Conservation (phyloP, 1,284 basidiomycete species). For the Malassezia nana region DNA sequence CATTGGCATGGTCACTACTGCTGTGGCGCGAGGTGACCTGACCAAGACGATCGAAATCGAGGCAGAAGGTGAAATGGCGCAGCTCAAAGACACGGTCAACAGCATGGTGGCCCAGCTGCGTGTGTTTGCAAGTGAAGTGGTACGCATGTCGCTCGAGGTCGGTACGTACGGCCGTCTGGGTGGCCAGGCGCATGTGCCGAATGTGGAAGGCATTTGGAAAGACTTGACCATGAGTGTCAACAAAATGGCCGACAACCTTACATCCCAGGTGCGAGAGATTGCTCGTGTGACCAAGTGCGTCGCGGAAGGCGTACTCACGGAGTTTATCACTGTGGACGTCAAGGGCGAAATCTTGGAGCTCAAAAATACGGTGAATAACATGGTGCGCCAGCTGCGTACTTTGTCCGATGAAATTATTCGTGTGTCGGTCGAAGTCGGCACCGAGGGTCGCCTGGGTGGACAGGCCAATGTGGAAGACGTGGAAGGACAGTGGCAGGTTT, state of each 20-base stretch:
- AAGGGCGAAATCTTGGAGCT: conserved; percentile 94
- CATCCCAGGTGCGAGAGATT: conserved; percentile 46
- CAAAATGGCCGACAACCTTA: conserved; percentile 50
- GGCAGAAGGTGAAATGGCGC: conserved; percentile 84
- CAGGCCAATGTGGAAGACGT: conserved; percentile 64
- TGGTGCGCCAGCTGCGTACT: conserved; percentile 44
- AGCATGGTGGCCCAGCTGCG: conserved; percentile 77
- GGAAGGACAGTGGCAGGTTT: conserved; percentile 50
- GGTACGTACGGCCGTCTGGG: conserved; percentile 47
- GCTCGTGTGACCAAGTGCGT: conserved; percentile 55
- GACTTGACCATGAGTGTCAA: conserved; percentile 51
- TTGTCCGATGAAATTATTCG: conserved; percentile 53
- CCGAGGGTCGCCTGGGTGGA: conserved; percentile 75
- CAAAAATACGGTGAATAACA: conserved; percentile 54
- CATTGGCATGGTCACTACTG: conserved; percentile 82
- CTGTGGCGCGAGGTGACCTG: conserved; percentile 60
- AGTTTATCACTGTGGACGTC: conserved; percentile 86
- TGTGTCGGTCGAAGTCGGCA: conserved; percentile 74
- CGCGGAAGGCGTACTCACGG: conserved; percentile 77
- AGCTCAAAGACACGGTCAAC: conserved; percentile 74
- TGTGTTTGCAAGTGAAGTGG: conserved; percentile 67
- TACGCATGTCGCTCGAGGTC: conserved; percentile 48
- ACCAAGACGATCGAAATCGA: conserved; percentile 57
- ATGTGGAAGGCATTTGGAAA: conserved; percentile 52
- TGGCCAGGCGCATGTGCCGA: conserved; percentile 48